Evolutionary conservation across 768 basidiomycete species (phyloP), one percentile per base, ranked within the genome.

Genomic region (Hericium erinaceus): DNA sequence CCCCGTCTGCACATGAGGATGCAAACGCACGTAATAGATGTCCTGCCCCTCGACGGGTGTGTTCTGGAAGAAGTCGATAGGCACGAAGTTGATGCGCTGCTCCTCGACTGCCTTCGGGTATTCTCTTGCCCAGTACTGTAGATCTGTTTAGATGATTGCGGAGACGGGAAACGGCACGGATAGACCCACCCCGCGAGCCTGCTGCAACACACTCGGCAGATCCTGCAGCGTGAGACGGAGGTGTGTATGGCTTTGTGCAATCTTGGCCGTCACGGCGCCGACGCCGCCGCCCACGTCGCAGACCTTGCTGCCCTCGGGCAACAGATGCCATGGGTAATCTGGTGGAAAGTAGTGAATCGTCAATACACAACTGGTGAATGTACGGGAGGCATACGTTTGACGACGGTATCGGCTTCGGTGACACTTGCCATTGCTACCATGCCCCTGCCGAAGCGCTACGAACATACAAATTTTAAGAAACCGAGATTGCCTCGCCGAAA

Each of bases 1-100:
- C 16, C 28, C 15, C 12, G 16, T 33, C 22, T 24, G 12, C 28
- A 16, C 56, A 50, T 16, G 57, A 28, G 26, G 55, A 52, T 54
- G 3, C 12, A 39, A 6, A 48, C 58, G 22, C 62, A 77, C 76
- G 63, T 74, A 76, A 63, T 77, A 77, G 15, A 75, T 61, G 54
- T 75, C 70, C 51, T 72, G 74, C 4, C 64, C 70, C 7, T 61
- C 52, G 4, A 73, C 69, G 2, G 76, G 75, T 2, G 68, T 48
- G 12, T 74, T 72, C 3, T 55, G 62, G 28, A 77, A 68, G 58
- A 78, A 77, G 51, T 78, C 70, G 12, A 77, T 64, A 0, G 71
- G 56, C 22, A 67, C 65, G 59, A 79, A 75, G 33, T 72, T 61
- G 33, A 77, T 66, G 4, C 71, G 64, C 13, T 71, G 56, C 41